Conservation (phyloP, 805 yeast species). For the Yarrowia deformans region DNA sequence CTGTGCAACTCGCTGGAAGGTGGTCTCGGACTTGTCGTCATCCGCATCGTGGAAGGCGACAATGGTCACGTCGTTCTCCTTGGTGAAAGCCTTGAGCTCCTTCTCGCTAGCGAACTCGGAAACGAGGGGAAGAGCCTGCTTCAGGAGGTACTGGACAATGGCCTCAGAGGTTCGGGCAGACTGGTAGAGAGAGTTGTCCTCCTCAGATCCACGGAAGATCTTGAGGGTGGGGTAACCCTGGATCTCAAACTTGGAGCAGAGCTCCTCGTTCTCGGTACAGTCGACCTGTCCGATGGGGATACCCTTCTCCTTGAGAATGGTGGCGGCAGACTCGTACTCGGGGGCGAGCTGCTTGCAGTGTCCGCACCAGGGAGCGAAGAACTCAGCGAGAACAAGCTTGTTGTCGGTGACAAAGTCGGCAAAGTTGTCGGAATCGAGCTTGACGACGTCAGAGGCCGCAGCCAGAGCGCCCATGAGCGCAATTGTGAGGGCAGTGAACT, state of each 20-base stretch:
- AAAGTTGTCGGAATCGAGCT: slow-evolving; percentile 72
- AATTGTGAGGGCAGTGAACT: slow-evolving; percentile 50
- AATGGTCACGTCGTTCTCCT: slow-evolving; percentile 52
- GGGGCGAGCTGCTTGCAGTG: slow-evolving; percentile 80
- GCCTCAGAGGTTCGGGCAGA: slow-evolving; percentile 87
- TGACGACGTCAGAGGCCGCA: slow-evolving; percentile 83
- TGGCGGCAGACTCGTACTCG: slow-evolving; percentile 71
- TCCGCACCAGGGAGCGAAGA: slow-evolving; percentile 99
- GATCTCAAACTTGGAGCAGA: slow-evolving; percentile 71
- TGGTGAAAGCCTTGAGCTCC: slow-evolving; percentile 59
- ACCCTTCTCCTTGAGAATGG: slow-evolving; percentile 57
- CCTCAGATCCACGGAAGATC: slow-evolving; percentile 61
- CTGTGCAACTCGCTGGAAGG: slow-evolving; percentile 71
- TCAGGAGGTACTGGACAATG: slow-evolving; percentile 78
- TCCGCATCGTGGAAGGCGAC: slow-evolving; percentile 67
- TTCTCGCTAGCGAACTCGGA: slow-evolving; percentile 57
- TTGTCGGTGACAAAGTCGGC: slow-evolving; percentile 69
- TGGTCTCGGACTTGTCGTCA: slow-evolving; percentile 57
- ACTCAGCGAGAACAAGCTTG: slow-evolving; percentile 80
- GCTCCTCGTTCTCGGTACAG: slow-evolving; percentile 76
- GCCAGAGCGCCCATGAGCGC: slow-evolving; percentile 52
- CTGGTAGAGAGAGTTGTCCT: slow-evolving; percentile 63
- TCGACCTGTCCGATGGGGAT: slow-evolving; percentile 65
- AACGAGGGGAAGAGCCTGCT: slow-evolving; percentile 82
- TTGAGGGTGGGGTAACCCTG: slow-evolving; percentile 86